Conservation (phyloP, 129 eudicot genomes). For the Flaveria linearis region DNA sequence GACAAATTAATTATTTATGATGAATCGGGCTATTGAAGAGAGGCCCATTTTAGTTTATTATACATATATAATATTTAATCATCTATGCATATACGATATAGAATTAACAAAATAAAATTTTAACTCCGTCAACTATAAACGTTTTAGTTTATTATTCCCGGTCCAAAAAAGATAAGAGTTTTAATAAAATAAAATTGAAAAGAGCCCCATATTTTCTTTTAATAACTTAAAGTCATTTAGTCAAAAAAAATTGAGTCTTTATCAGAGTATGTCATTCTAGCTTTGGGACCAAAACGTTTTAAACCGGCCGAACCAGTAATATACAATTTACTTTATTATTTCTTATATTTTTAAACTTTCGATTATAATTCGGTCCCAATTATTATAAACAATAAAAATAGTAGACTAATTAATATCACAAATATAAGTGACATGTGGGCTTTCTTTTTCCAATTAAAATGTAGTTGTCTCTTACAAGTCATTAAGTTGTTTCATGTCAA, state of each 20-base stretch:
- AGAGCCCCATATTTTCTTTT: neutral
- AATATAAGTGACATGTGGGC: neutral
- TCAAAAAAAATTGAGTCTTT: neutral
- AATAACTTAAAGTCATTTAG: neutral
- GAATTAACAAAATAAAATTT: too few species aligned
- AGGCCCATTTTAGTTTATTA: too few species aligned
- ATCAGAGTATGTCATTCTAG: neutral
- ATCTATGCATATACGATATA: too few species aligned
- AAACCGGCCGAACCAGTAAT: neutral
- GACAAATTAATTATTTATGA: too few species aligned
- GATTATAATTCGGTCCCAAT: neutral
- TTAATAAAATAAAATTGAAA: too few species aligned
- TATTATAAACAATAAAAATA: neutral
- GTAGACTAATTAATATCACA: neutral
- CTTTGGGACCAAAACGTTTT: neutral
- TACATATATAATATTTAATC: too few species aligned
- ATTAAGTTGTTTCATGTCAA: slow-evolving; percentile 9
- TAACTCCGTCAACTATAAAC: too few species aligned
- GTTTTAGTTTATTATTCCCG: too few species aligned
- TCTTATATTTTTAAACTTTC: neutral
- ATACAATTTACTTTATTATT: neutral
- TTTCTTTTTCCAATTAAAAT: neutral
- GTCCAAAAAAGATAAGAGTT: too few species aligned
- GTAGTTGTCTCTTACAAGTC: neutral
- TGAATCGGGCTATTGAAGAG: too few species aligned